Base-by-base conservation (phyloP, 169 alveolate genomes). In the Plasmodium sp. region DNA sequence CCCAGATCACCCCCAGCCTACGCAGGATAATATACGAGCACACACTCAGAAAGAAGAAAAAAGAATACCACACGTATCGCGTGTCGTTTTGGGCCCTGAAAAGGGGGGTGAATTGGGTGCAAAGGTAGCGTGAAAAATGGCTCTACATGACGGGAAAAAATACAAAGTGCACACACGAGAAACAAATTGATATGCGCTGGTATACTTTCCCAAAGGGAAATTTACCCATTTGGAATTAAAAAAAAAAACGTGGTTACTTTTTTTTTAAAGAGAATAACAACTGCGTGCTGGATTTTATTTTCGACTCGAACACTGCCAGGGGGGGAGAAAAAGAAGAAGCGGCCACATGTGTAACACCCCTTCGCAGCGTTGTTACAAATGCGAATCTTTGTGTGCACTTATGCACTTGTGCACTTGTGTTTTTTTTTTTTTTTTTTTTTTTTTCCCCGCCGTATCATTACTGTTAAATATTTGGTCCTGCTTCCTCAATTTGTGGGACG, bases 41-140 rank as follows among this genome's bases (percentile, higher is more conserved):
- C 36, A 90, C 75, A 71, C 92, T 81, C 77, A 90, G 71, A 74
- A 90, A 90, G 41, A 90, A 81, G 56, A 90, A 90, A 71, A 90
- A 90, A 1, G 94, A 90, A 67, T 81, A 90, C 94, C 94, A 90
- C 5, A 90, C 94, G 81, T 90, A 90, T 71, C 91, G 31, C 41
- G 92, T 74, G 83, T 90, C 94, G 22, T 43, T 67, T 41, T 90
- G 84, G 3, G 94, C 94, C 54, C 93, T 86, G 41, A 41, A 84
- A 72, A 22, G 9, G 16, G 77, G 77, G 39, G 62, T 51, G 27
- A 3, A 3, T 51, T 18, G 6, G 62, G 16, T 12, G 22, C 62
- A 51, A 51, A 14, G 22, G 16, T 7, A 51, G 16, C 18, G 62
- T 51, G 62, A 16, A 51, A 51, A 51, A 51, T 51, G 62, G 9